These are phyloP conservation scores for Candida dendrica DNA, from an alignment of 805 yeast species.

Conservation along the genomic window DNA sequence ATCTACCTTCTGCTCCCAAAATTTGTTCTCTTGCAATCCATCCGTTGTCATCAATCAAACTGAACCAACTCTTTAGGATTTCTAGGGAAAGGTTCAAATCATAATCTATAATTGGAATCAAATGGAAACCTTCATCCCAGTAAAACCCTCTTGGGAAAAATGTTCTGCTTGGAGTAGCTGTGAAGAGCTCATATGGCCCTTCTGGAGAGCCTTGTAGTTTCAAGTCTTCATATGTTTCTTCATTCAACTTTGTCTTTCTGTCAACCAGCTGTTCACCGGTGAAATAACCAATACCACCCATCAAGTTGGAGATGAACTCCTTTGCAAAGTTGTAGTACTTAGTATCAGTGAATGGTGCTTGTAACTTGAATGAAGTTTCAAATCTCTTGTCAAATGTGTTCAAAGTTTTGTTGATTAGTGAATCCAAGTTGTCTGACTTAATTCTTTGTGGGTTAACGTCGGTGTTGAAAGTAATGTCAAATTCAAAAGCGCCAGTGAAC, in stretches of 20 bases:
- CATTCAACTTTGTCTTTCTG: constrained; percentile 58
- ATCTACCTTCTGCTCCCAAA: constrained; percentile 83
- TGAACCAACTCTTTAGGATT: constrained; percentile 82
- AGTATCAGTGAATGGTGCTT: constrained; percentile 44
- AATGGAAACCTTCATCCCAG: constrained; percentile 98
- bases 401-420: constrained; percentile 11
- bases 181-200: constrained; percentile 72
- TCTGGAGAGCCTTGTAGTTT: constrained; percentile 47
- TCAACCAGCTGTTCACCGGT: constrained; percentile 82
- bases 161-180: constrained; percentile 86
- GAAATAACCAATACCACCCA: constrained; percentile 88
- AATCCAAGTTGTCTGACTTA: constrained; percentile 20
- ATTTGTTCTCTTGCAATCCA: constrained; percentile 97
- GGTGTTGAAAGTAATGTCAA: constrained; percentile 57
- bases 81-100: constrained; percentile 80
- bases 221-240: constrained; percentile 55
- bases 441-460: constrained; percentile 36
- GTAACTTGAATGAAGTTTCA: constrained; percentile 37
- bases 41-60: constrained; percentile 78
- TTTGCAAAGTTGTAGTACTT: constrained; percentile 55
- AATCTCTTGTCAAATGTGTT: constrained; percentile 46
- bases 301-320: constrained; percentile 70
- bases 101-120: constrained; percentile 72
- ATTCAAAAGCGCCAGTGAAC: constrained; percentile 68
- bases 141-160: constrained; percentile 95